Base-by-base conservation (phyloP, 192 early-diverging fungal genomes). In the Geranomyces michiganensis region DNA sequence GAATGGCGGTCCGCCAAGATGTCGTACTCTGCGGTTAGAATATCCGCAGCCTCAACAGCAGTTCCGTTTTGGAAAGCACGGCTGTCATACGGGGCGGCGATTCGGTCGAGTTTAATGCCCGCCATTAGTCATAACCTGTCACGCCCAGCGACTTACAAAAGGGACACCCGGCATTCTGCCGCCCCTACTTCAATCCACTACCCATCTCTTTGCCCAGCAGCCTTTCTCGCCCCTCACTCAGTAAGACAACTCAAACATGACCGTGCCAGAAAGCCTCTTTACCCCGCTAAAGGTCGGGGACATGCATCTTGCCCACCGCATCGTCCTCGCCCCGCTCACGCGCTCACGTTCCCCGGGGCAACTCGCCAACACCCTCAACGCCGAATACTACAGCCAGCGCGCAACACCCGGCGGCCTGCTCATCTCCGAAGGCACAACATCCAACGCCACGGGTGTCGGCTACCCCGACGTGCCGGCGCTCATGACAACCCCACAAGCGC, bases 251-350 rank as follows among this genome's bases (percentile, higher is more conserved):
- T 21, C 56, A 58, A 12, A 66, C 17, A 67, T 67, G 65, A 67
- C 65, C 21, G 49, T 31, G 29, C 3, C 19, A 45, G 33, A 29
- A 45, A 44, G 45, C 24, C 62, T 76, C 9, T 80, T 80, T 47
- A 66, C 69, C 17, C 78, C 82, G 51, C 56, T 72, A 45, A 66
- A 77, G 45, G 68, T 81, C 43, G 82, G 82, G 8, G 62, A 65
- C 70, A 56, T 75, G 53, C 33, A 65, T 1, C 75, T 84, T 12
- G 26, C 70, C 29, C 79, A 84, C 74, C 72, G 79, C 15, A 48
- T 79, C 48, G 76, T 62, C 26, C 63, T 84, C 53, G 82, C 72
- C 10, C 82, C 82, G 2, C 47, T 84, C 64, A 84, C 82, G n/a
- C 67, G 82, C 12, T 74, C 65, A 22, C 59, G 79, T 10, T 60